Evolutionary conservation across 257 asterid species (phyloP).

Genomic region (Asclepias syriaca): DNA sequence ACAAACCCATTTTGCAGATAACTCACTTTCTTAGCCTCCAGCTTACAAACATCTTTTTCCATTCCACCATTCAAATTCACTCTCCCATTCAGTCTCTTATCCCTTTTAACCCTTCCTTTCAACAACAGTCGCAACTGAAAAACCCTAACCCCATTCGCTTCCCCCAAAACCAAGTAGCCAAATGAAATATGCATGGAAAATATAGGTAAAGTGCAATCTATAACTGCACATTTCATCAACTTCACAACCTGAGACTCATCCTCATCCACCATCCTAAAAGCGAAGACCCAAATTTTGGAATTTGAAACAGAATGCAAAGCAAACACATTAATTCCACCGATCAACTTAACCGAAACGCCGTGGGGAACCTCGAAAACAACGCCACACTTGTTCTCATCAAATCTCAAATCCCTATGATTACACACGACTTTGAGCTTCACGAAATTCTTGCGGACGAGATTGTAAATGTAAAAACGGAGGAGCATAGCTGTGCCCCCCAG

Average conservation of each 20-base stretch:
- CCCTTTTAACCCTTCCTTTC: constrained; percentile 52
- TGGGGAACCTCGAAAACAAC: constrained; percentile 54
- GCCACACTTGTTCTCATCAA: constrained; percentile 38
- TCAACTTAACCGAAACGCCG: constrained; percentile 61
- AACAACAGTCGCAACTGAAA: constrained; percentile 51
- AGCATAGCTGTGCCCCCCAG: constrained; percentile 44
- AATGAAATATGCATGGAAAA: constrained; percentile 47
- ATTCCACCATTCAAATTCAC: constrained; percentile 19
- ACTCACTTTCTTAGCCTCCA: constrained; percentile 22
- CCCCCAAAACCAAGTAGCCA: constrained; percentile 64
- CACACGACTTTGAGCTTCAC: constrained; percentile 36
- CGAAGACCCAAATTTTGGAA: constrained; percentile 67
- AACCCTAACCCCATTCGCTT: constrained; percentile 75
- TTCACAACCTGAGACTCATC: constrained; percentile 46
- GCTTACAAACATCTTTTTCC: constrained; percentile 18
- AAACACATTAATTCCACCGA: constrained; percentile 57
- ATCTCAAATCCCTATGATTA: constrained; percentile 51
- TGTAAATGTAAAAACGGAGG: constrained; percentile 50
- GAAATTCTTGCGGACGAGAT: constrained; percentile 25
- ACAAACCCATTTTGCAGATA: constrained; percentile 34
- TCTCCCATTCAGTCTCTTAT: constrained; percentile 18
- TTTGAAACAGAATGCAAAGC: constrained; percentile 59
- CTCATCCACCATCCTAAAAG: constrained; percentile 40
- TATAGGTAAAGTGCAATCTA: constrained; percentile 61
- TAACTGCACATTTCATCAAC: constrained; percentile 73